Base-by-base conservation (phyloP, 371 early-diverging fungal genomes). In the Mucor circinelloides region DNA sequence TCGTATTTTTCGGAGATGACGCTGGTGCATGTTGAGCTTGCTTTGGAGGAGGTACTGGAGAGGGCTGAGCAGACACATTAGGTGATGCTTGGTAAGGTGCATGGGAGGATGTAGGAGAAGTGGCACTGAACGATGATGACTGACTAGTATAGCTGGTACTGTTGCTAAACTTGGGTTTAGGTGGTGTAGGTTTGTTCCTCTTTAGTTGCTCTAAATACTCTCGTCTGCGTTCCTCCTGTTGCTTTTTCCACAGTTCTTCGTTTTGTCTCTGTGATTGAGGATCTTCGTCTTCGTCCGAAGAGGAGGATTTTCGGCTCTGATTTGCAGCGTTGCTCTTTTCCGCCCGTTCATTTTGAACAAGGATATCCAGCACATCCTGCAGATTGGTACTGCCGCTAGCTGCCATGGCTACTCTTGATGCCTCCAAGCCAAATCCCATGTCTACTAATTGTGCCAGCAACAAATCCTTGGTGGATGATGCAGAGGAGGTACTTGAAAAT, bases 391-490 rank as follows among this genome's bases (percentile, higher is more conserved):
- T 81, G 52, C 72, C 81, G 12, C 46, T 61, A 31, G 88, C 87
- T 31, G 83, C 85, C 28, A 95, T 75, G 7, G 95, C 94, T 1
- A 82, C 68, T 28, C 67, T 77, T 0, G 93, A 89, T 58, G 80
- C 81, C 19, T 89, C 86, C 2, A 77, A 72, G 19, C 84, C 78
- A 71, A 94, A 96, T 0, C 95, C 95, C 90, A 92, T 91, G 31
- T 88, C 88, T 15, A 89, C 82, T 56, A 94, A 80, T 72, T 90
- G 88, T 7, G 93, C 91, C 32, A 91, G 71, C 31, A 72, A 13
- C 28, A 64, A 67, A 32, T 78, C 73, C 48, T 58, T 54, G 5
- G 30, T 25, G 30, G 64, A 28, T 10, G 55, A n/a, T 6, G 54
- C 25, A n/a, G 54, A 19, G 6, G 46, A 27, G 8, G 19, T 46